These are phyloP conservation scores for Teunomyces kruisii DNA, from an alignment of 805 yeast genomes.

Conservation along the genomic window DNA sequence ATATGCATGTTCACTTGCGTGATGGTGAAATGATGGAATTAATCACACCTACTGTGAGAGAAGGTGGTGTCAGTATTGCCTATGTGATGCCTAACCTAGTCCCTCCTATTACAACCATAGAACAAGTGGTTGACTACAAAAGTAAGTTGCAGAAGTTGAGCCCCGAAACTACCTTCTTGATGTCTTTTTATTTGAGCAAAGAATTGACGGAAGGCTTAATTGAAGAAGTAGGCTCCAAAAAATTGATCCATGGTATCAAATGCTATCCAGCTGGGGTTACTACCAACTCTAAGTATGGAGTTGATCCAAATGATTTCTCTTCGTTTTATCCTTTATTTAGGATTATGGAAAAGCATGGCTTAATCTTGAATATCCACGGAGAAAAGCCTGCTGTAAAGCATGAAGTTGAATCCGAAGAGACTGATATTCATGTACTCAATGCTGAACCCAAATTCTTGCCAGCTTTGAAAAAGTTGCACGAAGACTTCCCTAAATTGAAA, in stretches of 20 bases:
- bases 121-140: constrained; percentile 71
- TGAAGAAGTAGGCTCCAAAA: constrained; percentile 67
- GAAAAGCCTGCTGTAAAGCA: constrained; percentile 72
- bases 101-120: constrained; percentile 85
- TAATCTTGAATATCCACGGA: constrained; percentile 90
- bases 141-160: constrained; percentile 58
- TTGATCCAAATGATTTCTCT: constrained; percentile 87
- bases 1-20: constrained; percentile 94
- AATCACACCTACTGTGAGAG: constrained; percentile 83
- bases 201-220: constrained; percentile 85
- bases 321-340: constrained; percentile 86
- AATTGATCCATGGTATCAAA: constrained; percentile 82
- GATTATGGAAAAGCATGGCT: constrained; percentile 75
- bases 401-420: constrained; percentile 46
- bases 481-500: constrained; percentile 80
- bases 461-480: constrained; percentile 73
- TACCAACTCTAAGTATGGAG: constrained; percentile 92
- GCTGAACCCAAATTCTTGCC: constrained; percentile 95
- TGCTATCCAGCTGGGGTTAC: constrained; percentile 99
- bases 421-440: constrained; percentile 82
- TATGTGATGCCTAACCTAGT: constrained; percentile 95
- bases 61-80: constrained; percentile 90
- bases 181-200: constrained; percentile 82
- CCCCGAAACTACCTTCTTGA: constrained; percentile 82
- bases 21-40: constrained; percentile 92